Evolutionary conservation across 1,284 basidiomycete genomes (phyloP), one percentile per base, ranked within the genome.

Genomic region (Rhodotorula sp.): DNA sequence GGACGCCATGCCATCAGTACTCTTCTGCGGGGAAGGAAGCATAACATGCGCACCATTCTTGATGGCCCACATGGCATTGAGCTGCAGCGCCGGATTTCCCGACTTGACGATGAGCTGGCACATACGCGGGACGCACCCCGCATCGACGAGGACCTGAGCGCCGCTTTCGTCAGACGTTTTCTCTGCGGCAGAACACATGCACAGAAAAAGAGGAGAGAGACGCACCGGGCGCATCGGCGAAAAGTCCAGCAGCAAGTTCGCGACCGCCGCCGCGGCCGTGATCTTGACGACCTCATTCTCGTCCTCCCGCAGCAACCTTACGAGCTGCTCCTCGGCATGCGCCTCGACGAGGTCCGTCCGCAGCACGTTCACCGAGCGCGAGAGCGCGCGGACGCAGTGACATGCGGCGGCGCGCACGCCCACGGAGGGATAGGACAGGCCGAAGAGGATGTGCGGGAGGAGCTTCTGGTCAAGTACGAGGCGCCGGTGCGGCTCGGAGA

Each of bases 231-330:
- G 85, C 75, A 95, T 80, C 10, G 94, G 93, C 25, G 91, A 93
- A 80, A 92, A 94, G 70, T 94, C 91, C 67, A 88, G 89, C 7
- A 95, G 86, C 41, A 95, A 84, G 80, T 96, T 97, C 80, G 91
- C 92, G 7, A 95, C 85, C 1, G 89, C 89, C 1, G 88, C 86
- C 0, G 91, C 83, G 0, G 91, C 91, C 1, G 90, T 90, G 50
- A 86, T 85, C 60, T 88, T 85, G 37, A 95, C 91, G 21, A 89
- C 83, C 58, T 85, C 82, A 76, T 92, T 90, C 72, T 91, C 88
- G 22, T 87, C 75, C n/a, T 76, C 73, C 17, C 61, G 76, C 34
- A 81, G 61, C 50, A 80, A 69, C n/a, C 79, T 60, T 27, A 75
- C 77, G 12, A 95, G 84, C 29, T 86, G 85, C 78, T 88, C 82